phyloP scores from a whole-genome alignment of 352 stramenopile genomes.

The Globisporangium perplexum region DNA sequence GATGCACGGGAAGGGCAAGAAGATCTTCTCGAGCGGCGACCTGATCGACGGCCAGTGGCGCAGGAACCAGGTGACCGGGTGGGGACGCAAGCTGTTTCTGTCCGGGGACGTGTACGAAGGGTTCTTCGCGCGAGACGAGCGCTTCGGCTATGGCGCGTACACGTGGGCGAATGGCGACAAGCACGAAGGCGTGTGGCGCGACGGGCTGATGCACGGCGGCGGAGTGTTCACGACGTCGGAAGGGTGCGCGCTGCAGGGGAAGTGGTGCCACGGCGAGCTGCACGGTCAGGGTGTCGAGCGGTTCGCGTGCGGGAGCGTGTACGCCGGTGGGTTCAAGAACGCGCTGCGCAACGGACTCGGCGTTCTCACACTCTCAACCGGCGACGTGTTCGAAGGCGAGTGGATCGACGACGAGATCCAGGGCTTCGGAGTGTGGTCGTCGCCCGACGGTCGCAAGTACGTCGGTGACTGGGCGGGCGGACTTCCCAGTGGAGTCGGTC shows the following conservation, averaged over 20 bases:
- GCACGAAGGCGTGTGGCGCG: conserved; percentile 53
- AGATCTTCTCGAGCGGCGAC: conserved; percentile 55
- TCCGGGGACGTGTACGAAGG: conserved; percentile 71
- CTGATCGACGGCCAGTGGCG: conserved; percentile 57
- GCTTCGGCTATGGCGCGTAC: conserved; percentile 61
- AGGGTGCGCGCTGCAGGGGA: conserved; percentile 35
- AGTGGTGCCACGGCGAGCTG: conserved; percentile 40
- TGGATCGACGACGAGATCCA: conserved; percentile 44
- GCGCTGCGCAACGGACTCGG: conserved; percentile 48
- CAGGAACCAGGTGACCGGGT: conserved; percentile 55
- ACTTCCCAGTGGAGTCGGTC: conserved; percentile 38
- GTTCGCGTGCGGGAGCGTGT: conserved; percentile 54
- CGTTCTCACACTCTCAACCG: conserved; percentile 43
- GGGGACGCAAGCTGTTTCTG: conserved; percentile 53
- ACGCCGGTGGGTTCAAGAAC: conserved; percentile 41
- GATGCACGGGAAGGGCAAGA: conserved; percentile 75
- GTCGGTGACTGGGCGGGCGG: conserved; percentile 56
- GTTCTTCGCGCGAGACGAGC: conserved; percentile 52
- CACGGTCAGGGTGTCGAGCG: conserved; percentile 39
- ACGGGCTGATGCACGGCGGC: conserved; percentile 59
- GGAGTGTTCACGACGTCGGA: conserved; percentile 37
- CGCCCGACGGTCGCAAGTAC: conserved; percentile 33
- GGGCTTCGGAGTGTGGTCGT: conserved; percentile 63
- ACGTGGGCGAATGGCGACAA: conserved; percentile 63
- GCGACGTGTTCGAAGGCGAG: conserved; percentile 65